These are phyloP conservation scores for Rugosomyces carneus DNA, from an alignment of 1,284 basidiomycete species.

Conservation along the genomic window DNA sequence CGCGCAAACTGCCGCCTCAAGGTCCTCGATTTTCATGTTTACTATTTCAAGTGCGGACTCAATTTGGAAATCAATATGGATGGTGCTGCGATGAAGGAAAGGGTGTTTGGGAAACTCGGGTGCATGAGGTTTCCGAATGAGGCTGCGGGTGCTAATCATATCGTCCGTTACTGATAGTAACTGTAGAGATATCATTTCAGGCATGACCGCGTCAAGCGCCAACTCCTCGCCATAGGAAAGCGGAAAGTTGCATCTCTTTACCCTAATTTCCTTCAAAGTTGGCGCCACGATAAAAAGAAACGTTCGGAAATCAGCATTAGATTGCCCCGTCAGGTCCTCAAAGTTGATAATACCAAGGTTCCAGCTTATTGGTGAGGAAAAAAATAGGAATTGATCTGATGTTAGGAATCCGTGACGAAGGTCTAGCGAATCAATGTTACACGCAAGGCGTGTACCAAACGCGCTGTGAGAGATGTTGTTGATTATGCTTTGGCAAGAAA, in stretches of 20 bases:
- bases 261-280: not conserved
- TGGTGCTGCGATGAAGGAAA: no score
- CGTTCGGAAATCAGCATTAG: not conserved
- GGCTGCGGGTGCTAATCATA: no score
- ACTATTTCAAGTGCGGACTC: no score
- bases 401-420: not conserved
- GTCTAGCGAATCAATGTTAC: slow-evolving; percentile 1
- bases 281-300: not conserved
- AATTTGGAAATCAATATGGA: no score
- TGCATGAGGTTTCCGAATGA: no score
- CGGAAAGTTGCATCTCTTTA: not conserved
- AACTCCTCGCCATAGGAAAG: not conserved
- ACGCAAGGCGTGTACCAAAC: not conserved
- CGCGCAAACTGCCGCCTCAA: no score
- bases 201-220: slow-evolving; percentile 3
- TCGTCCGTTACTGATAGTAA: not conserved
- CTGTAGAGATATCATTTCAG: not conserved
- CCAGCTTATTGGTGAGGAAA: not conserved
- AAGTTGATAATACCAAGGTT: not conserved
- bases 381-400: not conserved
- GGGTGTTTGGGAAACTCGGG: no score
- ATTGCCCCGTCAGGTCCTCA: not conserved
- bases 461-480: not conserved
- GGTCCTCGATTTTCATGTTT: no score
- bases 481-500: not conserved